A percentile compares a stretch with the other conserved stretches of the same genome.
phyloP scores from a whole-genome alignment of 78 protist genomes.

The Bigelowiella natans region DNA sequence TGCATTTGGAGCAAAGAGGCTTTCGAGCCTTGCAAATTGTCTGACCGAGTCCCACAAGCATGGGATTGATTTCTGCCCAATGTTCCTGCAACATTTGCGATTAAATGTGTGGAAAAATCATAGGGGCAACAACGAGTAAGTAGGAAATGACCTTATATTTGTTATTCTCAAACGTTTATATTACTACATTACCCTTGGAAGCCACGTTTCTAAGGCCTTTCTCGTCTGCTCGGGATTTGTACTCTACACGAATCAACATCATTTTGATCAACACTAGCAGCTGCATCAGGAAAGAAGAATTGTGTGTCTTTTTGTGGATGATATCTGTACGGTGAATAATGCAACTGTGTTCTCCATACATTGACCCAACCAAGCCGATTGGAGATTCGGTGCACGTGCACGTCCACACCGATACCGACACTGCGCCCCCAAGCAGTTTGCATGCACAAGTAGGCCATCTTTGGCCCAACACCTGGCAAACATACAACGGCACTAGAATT shows the following conservation, averaged over 20 bases:
- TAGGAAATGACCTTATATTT: neutral
- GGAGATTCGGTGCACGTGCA: constrained; percentile 19
- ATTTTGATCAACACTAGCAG: too few species aligned
- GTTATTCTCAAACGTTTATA: neutral
- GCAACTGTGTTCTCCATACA: neutral
- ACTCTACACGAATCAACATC: too few species aligned
- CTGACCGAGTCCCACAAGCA: constrained; percentile 22
- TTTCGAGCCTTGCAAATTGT: constrained; percentile 2
- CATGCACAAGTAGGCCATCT: constrained; percentile 14
- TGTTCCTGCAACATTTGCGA: constrained; percentile 5
- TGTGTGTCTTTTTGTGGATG: neutral
- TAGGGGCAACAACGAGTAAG: too few species aligned
- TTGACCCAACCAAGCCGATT: constrained; percentile 17
- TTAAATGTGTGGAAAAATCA: too few species aligned
- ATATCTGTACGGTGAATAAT: neutral
- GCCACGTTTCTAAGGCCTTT: neutral
- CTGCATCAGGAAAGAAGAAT: too few species aligned
- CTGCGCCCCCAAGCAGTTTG: constrained; percentile 5
- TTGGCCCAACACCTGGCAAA: constrained; percentile 19
- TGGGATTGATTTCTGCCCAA: neutral
- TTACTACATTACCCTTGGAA: neutral
- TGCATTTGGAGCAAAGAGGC: constrained; percentile 19
- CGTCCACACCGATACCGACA: constrained; percentile 18
- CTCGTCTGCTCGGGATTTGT: constrained; percentile 7
- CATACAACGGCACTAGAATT: too few species aligned